phyloP scores from a whole-genome alignment of 352 stramenopile genomes.

The Globisporangium parvum region DNA sequence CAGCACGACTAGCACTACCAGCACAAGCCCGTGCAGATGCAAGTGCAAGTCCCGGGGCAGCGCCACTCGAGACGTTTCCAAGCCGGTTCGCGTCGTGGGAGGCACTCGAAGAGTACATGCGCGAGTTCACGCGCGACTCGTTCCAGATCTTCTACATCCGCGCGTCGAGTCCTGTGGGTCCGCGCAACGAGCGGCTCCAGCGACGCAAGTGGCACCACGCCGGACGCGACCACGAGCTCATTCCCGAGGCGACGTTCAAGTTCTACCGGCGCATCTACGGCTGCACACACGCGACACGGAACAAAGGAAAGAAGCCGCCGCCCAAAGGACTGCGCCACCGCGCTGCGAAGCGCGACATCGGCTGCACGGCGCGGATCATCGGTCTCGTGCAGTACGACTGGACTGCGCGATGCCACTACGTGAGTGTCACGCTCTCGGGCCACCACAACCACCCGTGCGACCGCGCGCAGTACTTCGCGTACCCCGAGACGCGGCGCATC shows the following conservation, averaged over 20 bases:
- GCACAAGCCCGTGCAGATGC: too few species aligned
- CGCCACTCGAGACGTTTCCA: neutral
- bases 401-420: neutral
- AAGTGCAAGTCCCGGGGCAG: too few species aligned
- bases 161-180: neutral
- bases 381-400: neutral
- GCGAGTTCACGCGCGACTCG: neutral
- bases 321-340: neutral
- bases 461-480: slow-evolving; percentile 1
- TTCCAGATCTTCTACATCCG: slow-evolving; percentile 1
- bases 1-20: too few species aligned
- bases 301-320: neutral
- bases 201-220: neutral
- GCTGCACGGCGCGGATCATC: slow-evolving; percentile 2
- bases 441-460: slow-evolving; percentile 6
- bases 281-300: neutral
- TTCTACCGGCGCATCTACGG: slow-evolving; percentile 6
- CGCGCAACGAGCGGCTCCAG: neutral
- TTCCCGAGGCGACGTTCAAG: neutral
- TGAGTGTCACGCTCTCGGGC: neutral
- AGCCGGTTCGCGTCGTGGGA: slow-evolving; percentile 4
- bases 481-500: slow-evolving; percentile 5
- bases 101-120: neutral
- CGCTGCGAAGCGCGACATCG: neutral
- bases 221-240: slow-evolving; percentile 1